phyloP scores from a whole-genome alignment of 225 moss, liverwort and hornwort genomes.

The Straminergon stramineum region DNA sequence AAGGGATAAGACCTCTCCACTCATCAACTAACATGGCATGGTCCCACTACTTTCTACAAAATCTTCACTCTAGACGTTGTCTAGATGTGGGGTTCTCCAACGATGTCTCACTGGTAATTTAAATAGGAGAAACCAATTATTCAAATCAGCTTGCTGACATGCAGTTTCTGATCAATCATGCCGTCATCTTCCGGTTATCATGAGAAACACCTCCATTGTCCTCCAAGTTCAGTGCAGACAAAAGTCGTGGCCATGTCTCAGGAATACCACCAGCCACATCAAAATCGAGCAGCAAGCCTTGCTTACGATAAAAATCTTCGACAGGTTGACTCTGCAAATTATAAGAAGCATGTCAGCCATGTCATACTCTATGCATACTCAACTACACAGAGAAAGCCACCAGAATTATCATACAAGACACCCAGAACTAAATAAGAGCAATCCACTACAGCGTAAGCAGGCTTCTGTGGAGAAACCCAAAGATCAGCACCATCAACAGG shows the following conservation, averaged over 20 bases:
- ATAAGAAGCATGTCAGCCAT: background rate
- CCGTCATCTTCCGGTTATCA: constrained; percentile 45
- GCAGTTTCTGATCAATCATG: background rate
- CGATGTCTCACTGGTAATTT: background rate
- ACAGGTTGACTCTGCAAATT: constrained; percentile 76
- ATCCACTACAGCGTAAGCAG: background rate
- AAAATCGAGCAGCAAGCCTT: constrained; percentile 72
- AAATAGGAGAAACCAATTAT: constrained; percentile 19
- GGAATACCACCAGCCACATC: constrained; percentile 83
- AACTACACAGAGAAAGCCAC: background rate
- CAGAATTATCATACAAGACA: background rate
- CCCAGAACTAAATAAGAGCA: background rate
- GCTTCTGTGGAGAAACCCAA: background rate
- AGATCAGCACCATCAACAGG: background rate
- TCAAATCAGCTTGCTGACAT: constrained; percentile 5
- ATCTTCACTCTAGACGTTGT: constrained; percentile 64
- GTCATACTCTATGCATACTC: background rate
- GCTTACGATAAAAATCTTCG: constrained; percentile 60
- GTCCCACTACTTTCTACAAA: constrained; percentile 53
- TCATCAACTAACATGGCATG: constrained; percentile 1
- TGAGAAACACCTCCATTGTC: constrained; percentile 22
- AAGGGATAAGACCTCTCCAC: background rate
- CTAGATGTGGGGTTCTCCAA: constrained; percentile 51
- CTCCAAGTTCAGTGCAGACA: constrained; percentile 70
- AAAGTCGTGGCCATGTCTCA: constrained; percentile 79